Evolutionary conservation across 176 grass and related monocot species (phyloP), one percentile per base, ranked within the genome.

Genomic region (Raddia distichophylla): DNA sequence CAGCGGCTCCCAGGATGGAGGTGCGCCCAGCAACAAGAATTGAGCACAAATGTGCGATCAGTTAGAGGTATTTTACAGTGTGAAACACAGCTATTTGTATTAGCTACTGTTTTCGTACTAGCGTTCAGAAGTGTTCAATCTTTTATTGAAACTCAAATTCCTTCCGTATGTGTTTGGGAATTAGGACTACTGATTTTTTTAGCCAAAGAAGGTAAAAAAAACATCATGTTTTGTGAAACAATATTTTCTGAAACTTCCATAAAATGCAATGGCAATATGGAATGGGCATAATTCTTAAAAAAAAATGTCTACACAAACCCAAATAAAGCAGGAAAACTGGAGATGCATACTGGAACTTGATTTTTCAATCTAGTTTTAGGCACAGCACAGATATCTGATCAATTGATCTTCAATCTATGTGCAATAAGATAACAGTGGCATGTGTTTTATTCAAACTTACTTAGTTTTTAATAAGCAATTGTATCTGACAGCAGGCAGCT

Each of bases 1-100:
- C 51, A 60, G 73, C 2, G 59, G 83, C 66, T 86, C 87, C 3
- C 85, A 88, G 62, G 89, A 80, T 74, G 85, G 87, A 60, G 87
- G 64, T 0, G 32, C 74, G 17, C 12, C 74, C 45, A 55, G 59
- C 27, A 89, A 52, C 64, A 93, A 89, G 73, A 87, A 91, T 51
- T 87, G 86, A 91, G 34, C 58, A 85, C 66, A 72, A 54, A 57
- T 44, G 15, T 58, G 64, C 52, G 7, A 14, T 60, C 63, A 51
- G n/a, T 75, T 85, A 55, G 86, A 91, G 90, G 90, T 91, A 88
- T 67, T 67, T 67, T 49, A 35, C 37, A 42, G 37, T 57, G 3
- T 79, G 45, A 74, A 79, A 43, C 68, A 72, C 73, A 77, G 42
- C 56, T 65, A 45, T 55, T 47, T 14, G 34, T 76, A 58, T 47